Conservation (phyloP, 2,329 filamentous ascomycete genomes). For the Paraconiothyrium brasiliense region DNA sequence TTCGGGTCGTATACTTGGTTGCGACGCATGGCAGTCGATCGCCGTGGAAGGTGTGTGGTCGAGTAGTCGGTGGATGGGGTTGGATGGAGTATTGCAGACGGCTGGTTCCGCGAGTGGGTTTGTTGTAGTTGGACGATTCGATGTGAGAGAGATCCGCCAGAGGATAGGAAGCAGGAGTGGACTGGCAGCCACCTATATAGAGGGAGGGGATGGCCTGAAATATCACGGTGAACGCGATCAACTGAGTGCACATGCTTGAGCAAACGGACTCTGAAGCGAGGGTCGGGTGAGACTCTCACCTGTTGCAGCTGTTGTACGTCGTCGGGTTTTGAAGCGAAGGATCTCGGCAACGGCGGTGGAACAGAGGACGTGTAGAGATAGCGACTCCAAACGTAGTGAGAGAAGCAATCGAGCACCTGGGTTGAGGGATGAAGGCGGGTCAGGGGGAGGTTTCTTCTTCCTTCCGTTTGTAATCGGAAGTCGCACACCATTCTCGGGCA, state of each 20-base stretch:
- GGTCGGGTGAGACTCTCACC: background rate
- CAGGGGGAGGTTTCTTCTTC: background rate
- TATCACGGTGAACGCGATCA: background rate
- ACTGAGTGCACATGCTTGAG: background rate
- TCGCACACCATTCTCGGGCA: background rate
- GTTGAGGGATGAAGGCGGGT: background rate
- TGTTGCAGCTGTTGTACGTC: too few species aligned
- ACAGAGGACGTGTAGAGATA: background rate
- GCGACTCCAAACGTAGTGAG: background rate
- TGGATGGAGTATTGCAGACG: too few species aligned
- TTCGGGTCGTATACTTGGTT: constrained; percentile 11
- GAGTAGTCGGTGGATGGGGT: background rate
- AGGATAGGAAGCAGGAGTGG: background rate
- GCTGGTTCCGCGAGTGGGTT: background rate
- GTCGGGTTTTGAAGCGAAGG: background rate
- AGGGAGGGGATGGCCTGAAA: background rate
- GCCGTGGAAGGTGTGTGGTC: background rate
- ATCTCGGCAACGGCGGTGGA: background rate
- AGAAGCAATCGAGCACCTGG: background rate
- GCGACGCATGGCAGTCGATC: constrained; percentile 7
- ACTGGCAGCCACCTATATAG: background rate
- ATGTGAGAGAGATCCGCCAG: background rate
- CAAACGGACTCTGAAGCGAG: constrained; percentile 1
- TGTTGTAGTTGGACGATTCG: background rate
- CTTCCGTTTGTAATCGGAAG: constrained; percentile 1